Evolutionary conservation across 1,284 basidiomycete species (phyloP).

Genomic region (Tilletiaria anomala): DNA sequence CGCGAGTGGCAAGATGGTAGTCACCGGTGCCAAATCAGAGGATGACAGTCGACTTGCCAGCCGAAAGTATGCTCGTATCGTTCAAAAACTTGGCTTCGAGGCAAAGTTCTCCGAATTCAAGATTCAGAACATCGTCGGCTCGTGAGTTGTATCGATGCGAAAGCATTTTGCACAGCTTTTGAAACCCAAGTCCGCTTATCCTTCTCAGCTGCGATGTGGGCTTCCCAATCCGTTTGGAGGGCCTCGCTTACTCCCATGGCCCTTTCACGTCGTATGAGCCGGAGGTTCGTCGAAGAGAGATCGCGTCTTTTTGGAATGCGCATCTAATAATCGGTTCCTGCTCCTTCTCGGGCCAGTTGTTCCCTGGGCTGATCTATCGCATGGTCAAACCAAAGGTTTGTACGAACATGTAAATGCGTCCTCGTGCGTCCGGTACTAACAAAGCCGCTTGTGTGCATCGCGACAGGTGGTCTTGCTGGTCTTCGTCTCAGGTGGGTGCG

Average conservation of each 20-base stretch:
- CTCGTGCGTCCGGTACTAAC: no score
- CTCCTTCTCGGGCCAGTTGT: slow-evolving; percentile 53
- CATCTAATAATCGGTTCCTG: no score
- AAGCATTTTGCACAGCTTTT: background rate
- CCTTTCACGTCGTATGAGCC: slow-evolving; percentile 96
- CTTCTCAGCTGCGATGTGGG: slow-evolving; percentile 74
- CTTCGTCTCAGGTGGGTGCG: no score
- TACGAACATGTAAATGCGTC: no score
- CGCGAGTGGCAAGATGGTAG: slow-evolving; percentile 99
- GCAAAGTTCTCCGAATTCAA: slow-evolving; percentile 99
- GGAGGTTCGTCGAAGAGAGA: slow-evolving; percentile 65
- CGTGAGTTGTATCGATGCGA: slow-evolving; percentile 3
- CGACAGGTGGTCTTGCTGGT: slow-evolving; percentile 95
- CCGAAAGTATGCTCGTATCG: slow-evolving; percentile 96
- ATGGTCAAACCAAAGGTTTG: slow-evolving; percentile 98
- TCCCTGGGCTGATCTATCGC: slow-evolving; percentile 97
- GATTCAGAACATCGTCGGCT: slow-evolving; percentile 97
- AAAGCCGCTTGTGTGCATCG: no score
- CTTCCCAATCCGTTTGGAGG: slow-evolving; percentile 96
- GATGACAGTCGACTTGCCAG: slow-evolving; percentile 93
- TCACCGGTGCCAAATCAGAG: slow-evolving; percentile 97
- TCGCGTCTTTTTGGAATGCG: background rate
- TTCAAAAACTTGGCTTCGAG: slow-evolving; percentile 98
- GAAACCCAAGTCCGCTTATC: background rate
- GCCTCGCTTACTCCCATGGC: slow-evolving; percentile 93